Conservation (phyloP, 2,329 filamentous ascomycete species). For the Ceratocystis papillata region DNA sequence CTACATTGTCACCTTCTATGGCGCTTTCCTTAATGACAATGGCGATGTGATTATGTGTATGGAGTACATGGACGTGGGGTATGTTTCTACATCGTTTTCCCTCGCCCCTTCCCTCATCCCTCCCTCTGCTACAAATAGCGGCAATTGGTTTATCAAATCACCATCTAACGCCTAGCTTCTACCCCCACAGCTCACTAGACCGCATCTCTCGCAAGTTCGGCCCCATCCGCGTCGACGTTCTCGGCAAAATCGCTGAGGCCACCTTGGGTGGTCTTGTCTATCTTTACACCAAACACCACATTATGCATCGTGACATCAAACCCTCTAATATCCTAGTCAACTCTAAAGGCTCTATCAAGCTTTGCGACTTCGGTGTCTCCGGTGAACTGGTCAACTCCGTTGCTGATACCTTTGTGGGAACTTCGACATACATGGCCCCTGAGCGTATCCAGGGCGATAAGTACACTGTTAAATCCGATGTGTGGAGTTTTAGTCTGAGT, state of each 20-base stretch:
- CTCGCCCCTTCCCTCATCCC: not conserved
- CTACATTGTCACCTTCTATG: constrained; percentile 96
- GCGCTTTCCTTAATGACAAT: constrained; percentile 89
- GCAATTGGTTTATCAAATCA: not conserved
- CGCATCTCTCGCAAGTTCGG: constrained; percentile 90
- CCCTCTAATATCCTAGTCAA: constrained; percentile 96
- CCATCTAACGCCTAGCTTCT: not conserved
- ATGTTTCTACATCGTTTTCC: constrained; percentile 34
- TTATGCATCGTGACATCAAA: constrained; percentile 99
- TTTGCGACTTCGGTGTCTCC: constrained; percentile 98
- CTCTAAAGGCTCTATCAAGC: constrained; percentile 85
- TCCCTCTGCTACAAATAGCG: not conserved
- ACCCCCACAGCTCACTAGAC: constrained; percentile 65
- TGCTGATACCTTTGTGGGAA: constrained; percentile 95
- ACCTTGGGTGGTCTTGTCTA: constrained; percentile 89
- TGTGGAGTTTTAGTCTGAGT: constrained; percentile 92
- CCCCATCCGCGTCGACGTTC: constrained; percentile 85
- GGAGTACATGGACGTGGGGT: constrained; percentile 99
- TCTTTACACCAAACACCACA: constrained; percentile 87
- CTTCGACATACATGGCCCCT: constrained; percentile 98
- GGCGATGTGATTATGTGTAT: constrained; percentile 99
- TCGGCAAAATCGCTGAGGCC: constrained; percentile 95
- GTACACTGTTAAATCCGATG: constrained; percentile 96
- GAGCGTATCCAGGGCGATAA: constrained; percentile 94
- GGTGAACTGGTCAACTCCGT: constrained; percentile 96